phyloP scores from a whole-genome alignment of 2,329 filamentous ascomycete genomes.

The Aspergillus persii region DNA sequence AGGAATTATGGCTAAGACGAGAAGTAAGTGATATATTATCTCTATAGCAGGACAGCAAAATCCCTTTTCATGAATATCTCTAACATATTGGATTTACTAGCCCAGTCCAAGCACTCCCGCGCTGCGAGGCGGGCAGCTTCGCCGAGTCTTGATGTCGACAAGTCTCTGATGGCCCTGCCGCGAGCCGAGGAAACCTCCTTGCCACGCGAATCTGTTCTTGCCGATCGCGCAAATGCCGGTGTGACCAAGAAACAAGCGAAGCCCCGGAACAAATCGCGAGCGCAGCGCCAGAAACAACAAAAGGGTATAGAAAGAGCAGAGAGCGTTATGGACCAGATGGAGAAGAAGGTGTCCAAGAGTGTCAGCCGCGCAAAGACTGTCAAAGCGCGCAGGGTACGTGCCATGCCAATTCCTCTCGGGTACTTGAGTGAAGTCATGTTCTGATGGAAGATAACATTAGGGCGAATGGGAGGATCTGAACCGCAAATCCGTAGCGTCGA shows the following conservation, averaged over 20 bases:
- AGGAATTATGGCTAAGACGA: constrained; percentile 40
- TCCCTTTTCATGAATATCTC: neutral
- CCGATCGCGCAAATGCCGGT: constrained; percentile 50
- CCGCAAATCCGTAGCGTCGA: constrained; percentile 25
- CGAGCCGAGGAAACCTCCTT: constrained; percentile 38
- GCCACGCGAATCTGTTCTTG: constrained; percentile 47
- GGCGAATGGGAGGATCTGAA: constrained; percentile 44
- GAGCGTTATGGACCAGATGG: constrained; percentile 52
- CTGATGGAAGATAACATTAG: constrained; percentile 25
- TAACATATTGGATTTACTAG: constrained; percentile 34
- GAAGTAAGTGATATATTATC: constrained; percentile 21
- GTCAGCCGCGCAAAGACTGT: constrained; percentile 48
- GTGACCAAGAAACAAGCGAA: constrained; percentile 53
- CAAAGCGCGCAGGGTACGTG: constrained; percentile 46
- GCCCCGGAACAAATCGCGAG: constrained; percentile 49
- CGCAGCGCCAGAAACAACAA: constrained; percentile 54
- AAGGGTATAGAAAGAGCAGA: constrained; percentile 57
- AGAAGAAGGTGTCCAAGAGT: constrained; percentile 57
- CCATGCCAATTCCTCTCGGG: neutral
- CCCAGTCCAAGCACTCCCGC: constrained; percentile 55
- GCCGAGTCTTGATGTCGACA: constrained; percentile 53
- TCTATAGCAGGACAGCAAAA: neutral
- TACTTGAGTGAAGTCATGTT: neutral
- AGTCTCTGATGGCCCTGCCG: constrained; percentile 46
- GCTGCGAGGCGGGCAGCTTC: constrained; percentile 58